Conservation (phyloP, 306 rosid genomes). For the Calophaca sinica region DNA sequence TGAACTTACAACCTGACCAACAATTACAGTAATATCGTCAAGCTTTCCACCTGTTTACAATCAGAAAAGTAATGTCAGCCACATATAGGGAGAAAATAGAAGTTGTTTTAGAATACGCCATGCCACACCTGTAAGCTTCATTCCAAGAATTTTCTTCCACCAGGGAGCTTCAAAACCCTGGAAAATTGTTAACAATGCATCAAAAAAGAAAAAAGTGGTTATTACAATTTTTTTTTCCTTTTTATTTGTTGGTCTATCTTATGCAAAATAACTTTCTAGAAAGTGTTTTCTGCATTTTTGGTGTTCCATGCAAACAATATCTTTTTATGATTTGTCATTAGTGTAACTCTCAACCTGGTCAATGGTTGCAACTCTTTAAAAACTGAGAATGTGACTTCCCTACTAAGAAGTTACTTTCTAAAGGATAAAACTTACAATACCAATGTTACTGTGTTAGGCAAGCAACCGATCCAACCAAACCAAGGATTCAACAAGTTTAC, state of each 20-base stretch:
- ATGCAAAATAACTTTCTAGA: neutral
- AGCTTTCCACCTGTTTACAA: constrained; percentile 80
- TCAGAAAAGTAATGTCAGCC: constrained; percentile 28
- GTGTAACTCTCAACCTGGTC: neutral
- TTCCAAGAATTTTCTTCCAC: constrained; percentile 92
- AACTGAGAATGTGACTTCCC: constrained; percentile 11
- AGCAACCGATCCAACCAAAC: too few relatives aligned
- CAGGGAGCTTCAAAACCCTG: constrained; percentile 88
- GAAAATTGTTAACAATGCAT: constrained; percentile 35
- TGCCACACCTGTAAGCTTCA: constrained; percentile 79
- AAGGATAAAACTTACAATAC: too few relatives aligned
- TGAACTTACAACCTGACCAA: constrained; percentile 75
- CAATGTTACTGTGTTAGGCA: too few relatives aligned
- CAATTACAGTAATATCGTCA: constrained; percentile 85
- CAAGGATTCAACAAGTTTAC: too few relatives aligned
- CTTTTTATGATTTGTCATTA: neutral
- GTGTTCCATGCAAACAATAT: neutral
- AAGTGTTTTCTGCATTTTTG: neutral
- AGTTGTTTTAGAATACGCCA: neutral
- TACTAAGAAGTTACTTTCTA: too few relatives aligned
- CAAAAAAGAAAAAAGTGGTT: neutral
- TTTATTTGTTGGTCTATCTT: neutral
- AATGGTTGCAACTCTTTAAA: neutral
- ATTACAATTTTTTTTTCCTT: neutral
- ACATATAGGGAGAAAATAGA: neutral